phyloP scores from a whole-genome alignment of 2,329 filamentous ascomycete genomes.

The Colletotrichum lentis region DNA sequence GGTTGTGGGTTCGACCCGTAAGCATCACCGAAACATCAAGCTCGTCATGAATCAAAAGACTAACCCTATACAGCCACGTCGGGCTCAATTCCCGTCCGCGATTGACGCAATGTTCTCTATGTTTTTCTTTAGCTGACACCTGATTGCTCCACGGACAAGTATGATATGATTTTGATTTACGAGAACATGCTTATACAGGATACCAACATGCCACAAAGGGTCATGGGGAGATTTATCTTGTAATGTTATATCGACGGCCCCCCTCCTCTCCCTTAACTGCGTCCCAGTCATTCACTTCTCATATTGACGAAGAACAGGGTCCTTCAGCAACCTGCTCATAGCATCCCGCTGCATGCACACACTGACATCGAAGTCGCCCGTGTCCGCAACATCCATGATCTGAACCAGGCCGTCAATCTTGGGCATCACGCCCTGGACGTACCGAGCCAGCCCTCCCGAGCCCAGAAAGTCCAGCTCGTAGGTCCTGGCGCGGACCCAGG shows the following conservation, averaged over 20 bases:
- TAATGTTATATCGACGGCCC: fast-evolving
- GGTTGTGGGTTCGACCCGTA: slow-evolving; percentile 60
- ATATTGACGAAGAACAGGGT: slow-evolving; percentile 39
- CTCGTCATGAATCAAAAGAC: too few species aligned
- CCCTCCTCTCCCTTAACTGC: fast-evolving
- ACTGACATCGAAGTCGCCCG: slow-evolving; percentile 48
- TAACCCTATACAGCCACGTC: neutral
- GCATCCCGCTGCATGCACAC: slow-evolving; percentile 46
- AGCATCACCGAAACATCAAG: neutral
- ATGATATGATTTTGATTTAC: fast-evolving
- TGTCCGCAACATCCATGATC: slow-evolving; percentile 48
- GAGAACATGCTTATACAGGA: fast-evolving
- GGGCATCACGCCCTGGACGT: slow-evolving; percentile 55
- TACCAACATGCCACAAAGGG: too few species aligned
- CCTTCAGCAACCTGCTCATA: slow-evolving; percentile 43
- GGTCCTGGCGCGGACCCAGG: slow-evolving; percentile 51
- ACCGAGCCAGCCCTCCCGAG: slow-evolving; percentile 42
- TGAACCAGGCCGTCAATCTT: slow-evolving; percentile 53
- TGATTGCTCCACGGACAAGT: too few species aligned
- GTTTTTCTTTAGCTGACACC: too few species aligned
- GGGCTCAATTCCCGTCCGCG: neutral
- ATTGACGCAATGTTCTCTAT: neutral
- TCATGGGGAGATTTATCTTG: neutral
- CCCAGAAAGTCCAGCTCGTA: slow-evolving; percentile 54
- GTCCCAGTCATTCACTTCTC: neutral